Evolutionary conservation across 2,329 filamentous ascomycete genomes (phyloP).

Genomic region (Hypoxylon sp.): DNA sequence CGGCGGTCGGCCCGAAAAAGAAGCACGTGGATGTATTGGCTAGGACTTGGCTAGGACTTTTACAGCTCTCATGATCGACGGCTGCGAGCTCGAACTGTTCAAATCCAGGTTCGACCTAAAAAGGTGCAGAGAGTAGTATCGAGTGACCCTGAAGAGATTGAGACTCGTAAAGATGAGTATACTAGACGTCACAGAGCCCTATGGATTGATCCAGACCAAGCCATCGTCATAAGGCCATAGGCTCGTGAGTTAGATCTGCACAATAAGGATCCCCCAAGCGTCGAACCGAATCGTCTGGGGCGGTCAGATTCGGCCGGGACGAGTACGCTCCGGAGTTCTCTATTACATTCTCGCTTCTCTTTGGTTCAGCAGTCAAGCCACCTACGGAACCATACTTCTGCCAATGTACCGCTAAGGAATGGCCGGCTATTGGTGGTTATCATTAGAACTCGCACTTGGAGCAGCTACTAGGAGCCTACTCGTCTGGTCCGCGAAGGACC

Average conservation of each 20-base stretch:
- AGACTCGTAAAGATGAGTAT: constrained; percentile 12
- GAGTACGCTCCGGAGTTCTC: constrained; percentile 7
- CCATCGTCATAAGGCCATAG: neutral
- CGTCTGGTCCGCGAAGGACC: constrained; percentile 5
- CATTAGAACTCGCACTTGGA: constrained; percentile 14
- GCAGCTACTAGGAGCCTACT: neutral
- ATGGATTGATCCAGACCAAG: constrained; percentile 11
- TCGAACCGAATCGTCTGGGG: constrained; percentile 10
- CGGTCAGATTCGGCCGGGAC: constrained; percentile 13
- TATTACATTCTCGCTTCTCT: constrained; percentile 9
- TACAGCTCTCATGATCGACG: constrained; percentile 12
- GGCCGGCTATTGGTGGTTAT: constrained; percentile 6
- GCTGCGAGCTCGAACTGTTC: neutral
- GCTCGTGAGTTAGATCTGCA: constrained; percentile 3
- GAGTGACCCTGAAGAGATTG: constrained; percentile 5
- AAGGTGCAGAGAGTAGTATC: neutral
- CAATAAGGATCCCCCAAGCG: neutral
- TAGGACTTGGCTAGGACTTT: constrained; percentile 22
- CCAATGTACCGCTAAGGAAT: constrained; percentile 12
- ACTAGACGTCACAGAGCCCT: constrained; percentile 12
- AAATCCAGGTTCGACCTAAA: constrained; percentile 5
- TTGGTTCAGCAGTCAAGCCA: constrained; percentile 23
- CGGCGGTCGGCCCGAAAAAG: constrained; percentile 8
- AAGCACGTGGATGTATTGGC: constrained; percentile 18
- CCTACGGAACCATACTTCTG: constrained; percentile 11